Conservation (phyloP, 2,329 filamentous ascomycete species). For the Furcasterigmium furcatum region DNA sequence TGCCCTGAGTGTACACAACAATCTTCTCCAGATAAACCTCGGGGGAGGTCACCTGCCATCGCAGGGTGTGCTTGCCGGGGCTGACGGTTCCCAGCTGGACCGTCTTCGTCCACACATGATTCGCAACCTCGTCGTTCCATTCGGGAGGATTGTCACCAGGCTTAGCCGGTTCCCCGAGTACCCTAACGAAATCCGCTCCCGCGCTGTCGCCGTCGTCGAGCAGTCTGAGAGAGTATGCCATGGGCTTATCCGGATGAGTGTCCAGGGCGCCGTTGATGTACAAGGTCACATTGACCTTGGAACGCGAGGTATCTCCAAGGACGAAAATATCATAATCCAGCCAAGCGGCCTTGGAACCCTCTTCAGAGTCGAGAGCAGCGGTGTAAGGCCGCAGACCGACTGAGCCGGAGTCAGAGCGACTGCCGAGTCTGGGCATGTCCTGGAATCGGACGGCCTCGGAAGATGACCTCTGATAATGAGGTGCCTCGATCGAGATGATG, state of each 20-base stretch:
- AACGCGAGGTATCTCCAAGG: slow-evolving; percentile 7
- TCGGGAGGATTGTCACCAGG: slow-evolving; percentile 37
- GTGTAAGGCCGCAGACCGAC: slow-evolving; percentile 6
- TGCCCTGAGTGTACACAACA: slow-evolving; percentile 16
- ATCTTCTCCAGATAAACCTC: slow-evolving; percentile 29
- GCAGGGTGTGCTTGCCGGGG: slow-evolving; percentile 19
- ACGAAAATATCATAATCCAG: slow-evolving; percentile 23
- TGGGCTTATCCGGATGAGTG: slow-evolving; percentile 39
- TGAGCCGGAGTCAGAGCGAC: slow-evolving; percentile 10
- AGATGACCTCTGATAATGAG: slow-evolving; percentile 11
- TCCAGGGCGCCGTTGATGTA: slow-evolving; percentile 35
- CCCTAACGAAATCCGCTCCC: slow-evolving; percentile 19
- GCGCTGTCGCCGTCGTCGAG: slow-evolving; percentile 22
- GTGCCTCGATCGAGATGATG: slow-evolving; percentile 14
- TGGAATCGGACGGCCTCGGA: background rate
- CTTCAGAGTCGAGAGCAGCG: background rate
- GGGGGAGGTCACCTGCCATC: slow-evolving; percentile 21
- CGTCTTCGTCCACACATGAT: slow-evolving; percentile 42
- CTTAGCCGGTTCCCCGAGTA: slow-evolving; percentile 35
- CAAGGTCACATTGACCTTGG: slow-evolving; percentile 16
- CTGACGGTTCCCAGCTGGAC: slow-evolving; percentile 8
- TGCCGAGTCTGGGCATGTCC: slow-evolving; percentile 6
- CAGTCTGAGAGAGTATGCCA: slow-evolving; percentile 43
- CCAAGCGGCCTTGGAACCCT: slow-evolving; percentile 6
- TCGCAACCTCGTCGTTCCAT: slow-evolving; percentile 42